Percentiles rank a stretch among this genome's conserved stretches.
phyloP scores from a whole-genome alignment of 2,329 filamentous ascomycete genomes.

The Rhytidhysteron rufulum region DNA sequence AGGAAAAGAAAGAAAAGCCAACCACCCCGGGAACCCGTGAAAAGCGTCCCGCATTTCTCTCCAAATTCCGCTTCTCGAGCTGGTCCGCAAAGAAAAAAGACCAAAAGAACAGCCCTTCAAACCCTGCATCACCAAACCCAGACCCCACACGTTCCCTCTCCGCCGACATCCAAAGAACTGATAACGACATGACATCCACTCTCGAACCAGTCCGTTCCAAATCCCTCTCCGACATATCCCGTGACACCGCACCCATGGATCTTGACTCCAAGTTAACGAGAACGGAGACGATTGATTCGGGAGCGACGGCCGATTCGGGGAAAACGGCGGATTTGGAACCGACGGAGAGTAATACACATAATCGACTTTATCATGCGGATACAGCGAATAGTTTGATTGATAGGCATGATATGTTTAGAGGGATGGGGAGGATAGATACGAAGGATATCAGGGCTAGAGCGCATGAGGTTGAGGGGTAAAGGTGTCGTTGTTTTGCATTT shows the following conservation, averaged over 20 bases:
- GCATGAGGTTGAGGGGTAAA: constrained; percentile 14
- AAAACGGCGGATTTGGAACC: constrained; percentile 8
- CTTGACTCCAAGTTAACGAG: constrained; percentile 22
- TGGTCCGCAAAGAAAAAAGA: constrained; percentile 19
- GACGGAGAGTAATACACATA: constrained; percentile 16
- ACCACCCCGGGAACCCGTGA: constrained; percentile 20
- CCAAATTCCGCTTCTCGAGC: constrained; percentile 25
- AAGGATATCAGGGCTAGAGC: constrained; percentile 34
- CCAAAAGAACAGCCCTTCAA: neutral
- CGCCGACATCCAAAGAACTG: constrained; percentile 8
- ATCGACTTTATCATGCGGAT: constrained; percentile 20
- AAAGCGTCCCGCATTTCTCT: constrained; percentile 27
- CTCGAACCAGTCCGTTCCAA: constrained; percentile 30
- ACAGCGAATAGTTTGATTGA: constrained; percentile 35
- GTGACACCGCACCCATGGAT: constrained; percentile 16
- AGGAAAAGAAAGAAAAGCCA: constrained; percentile 1
- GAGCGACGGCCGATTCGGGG: constrained; percentile 10
- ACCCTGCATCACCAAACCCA: constrained; percentile 4
- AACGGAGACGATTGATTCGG: constrained; percentile 8
- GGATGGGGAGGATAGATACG: constrained; percentile 33
- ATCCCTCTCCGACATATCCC: constrained; percentile 28
- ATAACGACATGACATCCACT: constrained; percentile 12
- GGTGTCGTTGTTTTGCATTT: too few species aligned
- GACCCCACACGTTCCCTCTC: constrained; percentile 28
- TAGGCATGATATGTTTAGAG: constrained; percentile 42